Conservation (phyloP, 352 stramenopile genomes). For the Globisporangium iwayamae region DNA sequence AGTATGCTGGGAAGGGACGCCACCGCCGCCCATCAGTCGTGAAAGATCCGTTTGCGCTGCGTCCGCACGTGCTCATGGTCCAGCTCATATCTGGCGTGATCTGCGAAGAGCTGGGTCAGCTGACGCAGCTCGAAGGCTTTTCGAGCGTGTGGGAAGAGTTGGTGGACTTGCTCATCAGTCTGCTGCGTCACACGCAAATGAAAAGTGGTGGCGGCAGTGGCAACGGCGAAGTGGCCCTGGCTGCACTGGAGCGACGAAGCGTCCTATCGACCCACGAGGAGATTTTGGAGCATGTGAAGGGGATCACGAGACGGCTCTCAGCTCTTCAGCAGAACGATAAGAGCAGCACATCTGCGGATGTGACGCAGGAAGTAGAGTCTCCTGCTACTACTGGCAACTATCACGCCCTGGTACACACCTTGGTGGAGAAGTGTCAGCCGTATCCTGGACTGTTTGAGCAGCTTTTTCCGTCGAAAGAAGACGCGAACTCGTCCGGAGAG, state of each 20-base stretch:
- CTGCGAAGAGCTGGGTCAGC: slow-evolving; percentile 52
- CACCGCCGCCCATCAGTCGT: slow-evolving; percentile 47
- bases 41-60: slow-evolving; percentile 56
- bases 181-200: slow-evolving; percentile 49
- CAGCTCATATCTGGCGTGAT: slow-evolving; percentile 63
- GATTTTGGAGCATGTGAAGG: slow-evolving; percentile 66
- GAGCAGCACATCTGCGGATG: slow-evolving; percentile 2
- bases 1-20: slow-evolving; percentile 8
- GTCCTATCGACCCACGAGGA: slow-evolving; percentile 66
- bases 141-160: slow-evolving; percentile 50
- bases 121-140: slow-evolving; percentile 40
- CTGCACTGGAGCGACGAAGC: slow-evolving; percentile 58
- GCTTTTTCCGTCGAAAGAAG: slow-evolving; percentile 52
- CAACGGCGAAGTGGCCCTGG: slow-evolving; percentile 30
- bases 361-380: not conserved
- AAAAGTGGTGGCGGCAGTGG: slow-evolving; percentile 18
- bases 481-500: slow-evolving; percentile 25
- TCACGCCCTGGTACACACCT: slow-evolving; percentile 42
- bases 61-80: slow-evolving; percentile 53
- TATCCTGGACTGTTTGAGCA: slow-evolving; percentile 40
- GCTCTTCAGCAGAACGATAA: slow-evolving; percentile 27
- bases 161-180: slow-evolving; percentile 45
- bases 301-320: slow-evolving; percentile 50
- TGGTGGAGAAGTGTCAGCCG: slow-evolving; percentile 55
- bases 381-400: not conserved